Evolutionary conservation across 441 rosid species (phyloP).

Genomic region (Mallotus japonicus): DNA sequence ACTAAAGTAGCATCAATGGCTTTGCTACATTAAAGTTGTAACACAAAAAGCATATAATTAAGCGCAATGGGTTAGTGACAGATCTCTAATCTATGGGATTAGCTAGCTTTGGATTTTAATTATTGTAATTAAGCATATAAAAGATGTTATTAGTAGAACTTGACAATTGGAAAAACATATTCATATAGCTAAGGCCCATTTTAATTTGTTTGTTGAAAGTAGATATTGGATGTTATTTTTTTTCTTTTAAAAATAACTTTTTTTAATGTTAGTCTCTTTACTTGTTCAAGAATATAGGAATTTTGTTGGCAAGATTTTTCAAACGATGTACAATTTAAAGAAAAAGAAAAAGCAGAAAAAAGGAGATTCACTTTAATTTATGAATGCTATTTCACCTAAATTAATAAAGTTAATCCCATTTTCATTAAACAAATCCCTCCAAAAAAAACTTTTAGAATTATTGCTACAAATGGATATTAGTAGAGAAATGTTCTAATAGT

Average conservation of each 20-base stretch:
- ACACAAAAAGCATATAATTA: slow-evolving; percentile 17
- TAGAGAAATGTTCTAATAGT: too few relatives aligned
- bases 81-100: slow-evolving; percentile 17
- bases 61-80: slow-evolving; percentile 21
- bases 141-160: slow-evolving; percentile 14
- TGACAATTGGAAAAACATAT: slow-evolving; percentile 22
- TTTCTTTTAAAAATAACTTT: too few relatives aligned
- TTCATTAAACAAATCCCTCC: too few relatives aligned
- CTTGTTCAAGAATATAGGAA: slow-evolving; percentile 23
- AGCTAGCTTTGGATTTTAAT: slow-evolving; percentile 22
- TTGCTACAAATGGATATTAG: too few relatives aligned
- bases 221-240: slow-evolving; percentile 2
- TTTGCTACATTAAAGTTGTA: slow-evolving; percentile 34
- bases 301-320: background rate
- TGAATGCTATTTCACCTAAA: background rate
- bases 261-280: background rate
- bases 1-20: slow-evolving; percentile 45
- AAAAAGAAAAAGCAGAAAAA: slow-evolving; percentile 6
- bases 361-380: slow-evolving; percentile 7
- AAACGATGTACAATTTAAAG: background rate
- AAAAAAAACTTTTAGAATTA: too few relatives aligned
- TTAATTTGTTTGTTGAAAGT: slow-evolving; percentile 27
- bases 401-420: background rate
- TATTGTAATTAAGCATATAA: slow-evolving; percentile 12
- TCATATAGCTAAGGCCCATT: slow-evolving; percentile 29